phyloP scores from a whole-genome alignment of 2,329 filamentous ascomycete species.

The Paecilomyces fulvus region DNA sequence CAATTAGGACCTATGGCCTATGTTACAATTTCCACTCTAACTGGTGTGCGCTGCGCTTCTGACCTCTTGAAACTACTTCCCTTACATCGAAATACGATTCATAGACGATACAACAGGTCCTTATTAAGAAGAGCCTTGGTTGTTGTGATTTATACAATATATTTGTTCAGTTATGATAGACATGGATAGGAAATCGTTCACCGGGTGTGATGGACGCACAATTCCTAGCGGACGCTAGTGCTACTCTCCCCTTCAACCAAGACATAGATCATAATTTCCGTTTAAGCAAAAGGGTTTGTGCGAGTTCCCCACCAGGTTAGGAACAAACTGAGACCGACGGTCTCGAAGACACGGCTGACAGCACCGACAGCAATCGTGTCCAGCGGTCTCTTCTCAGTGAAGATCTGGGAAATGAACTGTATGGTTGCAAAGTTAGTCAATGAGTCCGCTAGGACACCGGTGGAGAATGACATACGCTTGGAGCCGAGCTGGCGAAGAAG shows the following conservation, averaged over 20 bases:
- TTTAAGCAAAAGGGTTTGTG: constrained; percentile 82
- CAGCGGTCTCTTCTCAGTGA: constrained; percentile 83
- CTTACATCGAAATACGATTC: background rate
- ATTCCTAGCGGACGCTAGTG: no score
- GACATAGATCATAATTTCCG: constrained; percentile 6
- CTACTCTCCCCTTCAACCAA: background rate
- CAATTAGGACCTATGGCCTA: no score
- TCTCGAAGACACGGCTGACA: constrained; percentile 81
- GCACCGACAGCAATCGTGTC: constrained; percentile 84
- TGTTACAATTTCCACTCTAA: no score
- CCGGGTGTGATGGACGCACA: background rate
- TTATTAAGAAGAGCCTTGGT: background rate
- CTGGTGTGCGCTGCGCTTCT: no score
- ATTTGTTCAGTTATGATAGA: background rate
- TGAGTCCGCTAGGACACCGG: background rate
- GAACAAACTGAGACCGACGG: constrained; percentile 82
- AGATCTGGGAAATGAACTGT: constrained; percentile 76
- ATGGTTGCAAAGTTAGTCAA: constrained; percentile 14
- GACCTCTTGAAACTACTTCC: background rate
- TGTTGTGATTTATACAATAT: background rate
- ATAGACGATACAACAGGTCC: background rate
- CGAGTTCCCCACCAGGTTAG: constrained; percentile 96
- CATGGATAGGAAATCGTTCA: background rate
- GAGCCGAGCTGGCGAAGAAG: constrained; percentile 84
- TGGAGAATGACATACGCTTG: constrained; percentile 56